These are phyloP conservation scores for Aplosporella prunicola DNA, from an alignment of 2,329 filamentous ascomycete genomes.

Conservation along the genomic window DNA sequence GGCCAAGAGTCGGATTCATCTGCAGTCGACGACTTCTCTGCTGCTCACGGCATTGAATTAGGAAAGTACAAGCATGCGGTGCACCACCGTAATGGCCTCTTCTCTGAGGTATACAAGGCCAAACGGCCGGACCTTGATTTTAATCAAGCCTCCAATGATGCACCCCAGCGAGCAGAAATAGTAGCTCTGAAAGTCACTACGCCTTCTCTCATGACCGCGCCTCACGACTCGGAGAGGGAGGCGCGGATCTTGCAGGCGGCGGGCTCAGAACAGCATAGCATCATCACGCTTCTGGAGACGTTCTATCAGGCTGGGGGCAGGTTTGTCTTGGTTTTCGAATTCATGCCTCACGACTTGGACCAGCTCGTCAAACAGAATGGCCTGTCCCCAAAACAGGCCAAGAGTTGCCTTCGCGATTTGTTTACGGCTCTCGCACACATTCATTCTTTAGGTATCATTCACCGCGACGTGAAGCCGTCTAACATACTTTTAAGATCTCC, in stretches of 20 bases:
- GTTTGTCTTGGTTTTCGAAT: conserved; percentile 78
- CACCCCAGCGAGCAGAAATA: too few relatives aligned
- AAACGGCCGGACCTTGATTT: conserved; percentile 33
- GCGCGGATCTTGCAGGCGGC: conserved; percentile 59
- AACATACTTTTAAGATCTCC: conserved; percentile 66
- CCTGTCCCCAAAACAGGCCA: conserved; percentile 31
- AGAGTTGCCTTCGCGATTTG: conserved; percentile 53
- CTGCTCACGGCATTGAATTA: conserved; percentile 31
- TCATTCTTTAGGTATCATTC: conserved; percentile 69
- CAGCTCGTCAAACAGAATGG: conserved; percentile 49
- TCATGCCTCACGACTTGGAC: conserved; percentile 63
- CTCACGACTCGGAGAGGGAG: conserved; percentile 76
- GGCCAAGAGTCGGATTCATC: too few relatives aligned
- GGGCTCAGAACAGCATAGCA: conserved; percentile 38
- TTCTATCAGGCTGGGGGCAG: conserved; percentile 61
- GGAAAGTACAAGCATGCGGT: conserved; percentile 49
- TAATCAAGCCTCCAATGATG: too few relatives aligned
- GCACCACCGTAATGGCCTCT: conserved; percentile 58
- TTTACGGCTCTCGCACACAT: conserved; percentile 63
- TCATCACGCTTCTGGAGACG: conserved; percentile 62
- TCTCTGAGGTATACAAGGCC: conserved; percentile 73
- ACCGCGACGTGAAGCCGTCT: conserved; percentile 89
- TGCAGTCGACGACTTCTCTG: too few relatives aligned
- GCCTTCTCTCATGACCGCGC: conserved; percentile 60
- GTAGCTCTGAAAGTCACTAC: conserved; percentile 81